These are phyloP conservation scores for Bocquillonia castaneifolia DNA, from an alignment of 441 rosid species.

Conservation along the genomic window DNA sequence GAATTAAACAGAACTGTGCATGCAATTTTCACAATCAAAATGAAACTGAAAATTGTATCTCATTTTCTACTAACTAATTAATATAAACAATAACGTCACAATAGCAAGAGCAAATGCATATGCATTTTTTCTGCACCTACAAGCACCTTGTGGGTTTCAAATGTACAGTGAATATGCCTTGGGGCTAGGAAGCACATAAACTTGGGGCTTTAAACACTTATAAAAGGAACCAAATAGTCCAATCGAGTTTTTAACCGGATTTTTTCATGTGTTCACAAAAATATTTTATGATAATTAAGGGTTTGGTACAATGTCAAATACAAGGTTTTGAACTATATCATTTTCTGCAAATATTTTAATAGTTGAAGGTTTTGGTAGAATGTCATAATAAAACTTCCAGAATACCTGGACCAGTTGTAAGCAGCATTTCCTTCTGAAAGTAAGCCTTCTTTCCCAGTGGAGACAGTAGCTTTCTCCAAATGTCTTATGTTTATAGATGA, in stretches of 20 bases:
- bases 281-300: background rate
- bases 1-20: too few relatives aligned
- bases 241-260: background rate
- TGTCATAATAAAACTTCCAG: background rate
- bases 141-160: background rate
- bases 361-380: background rate
- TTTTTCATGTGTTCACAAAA: background rate
- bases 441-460: slow-evolving; percentile 98
- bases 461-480: slow-evolving; percentile 96
- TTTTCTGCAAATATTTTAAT: background rate
- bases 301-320: background rate
- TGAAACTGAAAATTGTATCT: background rate
- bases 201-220: background rate
- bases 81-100: background rate
- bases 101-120: background rate
- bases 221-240: background rate
- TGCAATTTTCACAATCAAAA: too few relatives aligned
- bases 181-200: background rate
- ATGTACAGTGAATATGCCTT: background rate
- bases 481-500: slow-evolving; percentile 95
- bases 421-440: slow-evolving; percentile 99
- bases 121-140: background rate
- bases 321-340: too few relatives aligned
- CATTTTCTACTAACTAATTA: background rate
- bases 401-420: slow-evolving; percentile 96